These are phyloP conservation scores for Cercospora berteroae DNA, from an alignment of 2,329 filamentous ascomycete genomes.

Conservation along the genomic window DNA sequence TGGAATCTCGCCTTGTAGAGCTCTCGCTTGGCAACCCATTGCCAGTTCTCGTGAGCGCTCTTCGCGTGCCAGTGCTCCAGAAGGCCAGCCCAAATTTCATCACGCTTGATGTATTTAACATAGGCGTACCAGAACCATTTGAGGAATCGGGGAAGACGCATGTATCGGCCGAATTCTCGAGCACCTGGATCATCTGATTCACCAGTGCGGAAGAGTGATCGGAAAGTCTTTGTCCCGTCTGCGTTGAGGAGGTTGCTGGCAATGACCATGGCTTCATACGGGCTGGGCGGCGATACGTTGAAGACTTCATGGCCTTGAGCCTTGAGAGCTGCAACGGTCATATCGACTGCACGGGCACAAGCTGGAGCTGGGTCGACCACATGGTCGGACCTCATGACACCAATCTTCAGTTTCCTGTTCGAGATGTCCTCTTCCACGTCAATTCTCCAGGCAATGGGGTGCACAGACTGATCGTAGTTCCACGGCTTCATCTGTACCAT, in stretches of 20 bases:
- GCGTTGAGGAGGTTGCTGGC: constrained; percentile 79
- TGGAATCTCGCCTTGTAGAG: constrained; percentile 75
- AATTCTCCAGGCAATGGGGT: constrained; percentile 76
- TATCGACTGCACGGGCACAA: constrained; percentile 71
- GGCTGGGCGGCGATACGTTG: constrained; percentile 53
- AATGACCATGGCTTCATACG: constrained; percentile 72
- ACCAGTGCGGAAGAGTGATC: constrained; percentile 69
- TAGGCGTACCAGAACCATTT: constrained; percentile 87
- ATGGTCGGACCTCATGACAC: constrained; percentile 67
- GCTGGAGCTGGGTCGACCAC: constrained; percentile 86
- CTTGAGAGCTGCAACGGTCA: constrained; percentile 66
- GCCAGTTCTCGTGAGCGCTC: constrained; percentile 76
- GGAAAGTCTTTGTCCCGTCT: constrained; percentile 79
- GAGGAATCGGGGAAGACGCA: constrained; percentile 68
- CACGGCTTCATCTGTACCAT: constrained; percentile 81
- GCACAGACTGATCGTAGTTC: constrained; percentile 82
- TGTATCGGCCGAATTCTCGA: constrained; percentile 69
- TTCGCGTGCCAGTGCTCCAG: constrained; percentile 72
- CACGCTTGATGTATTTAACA: constrained; percentile 77
- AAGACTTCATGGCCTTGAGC: constrained; percentile 72
- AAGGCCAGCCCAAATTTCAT: constrained; percentile 74
- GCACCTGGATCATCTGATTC: constrained; percentile 80
- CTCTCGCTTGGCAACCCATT: constrained; percentile 74
- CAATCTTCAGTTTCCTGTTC: constrained; percentile 65
- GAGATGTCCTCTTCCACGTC: constrained; percentile 62